Percentiles rank a stretch among this genome's conserved stretches.
phyloP scores from a whole-genome alignment of 2,329 filamentous ascomycete species.

The Venturia effusa region DNA sequence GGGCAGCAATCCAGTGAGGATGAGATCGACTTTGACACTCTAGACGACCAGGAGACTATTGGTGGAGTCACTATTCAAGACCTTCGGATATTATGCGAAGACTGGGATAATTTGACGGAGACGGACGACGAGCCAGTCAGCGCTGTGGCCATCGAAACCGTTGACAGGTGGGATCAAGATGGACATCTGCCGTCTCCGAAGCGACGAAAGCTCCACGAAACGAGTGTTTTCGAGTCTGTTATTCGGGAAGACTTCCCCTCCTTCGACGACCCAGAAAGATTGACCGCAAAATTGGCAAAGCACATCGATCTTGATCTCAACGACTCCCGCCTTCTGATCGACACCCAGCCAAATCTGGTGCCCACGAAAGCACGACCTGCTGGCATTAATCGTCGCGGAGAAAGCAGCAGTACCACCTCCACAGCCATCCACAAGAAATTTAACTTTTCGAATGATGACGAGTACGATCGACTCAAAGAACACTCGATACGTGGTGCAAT shows the following conservation, averaged over 20 bases:
- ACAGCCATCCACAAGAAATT: conserved; percentile 72
- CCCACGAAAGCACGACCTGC: neutral
- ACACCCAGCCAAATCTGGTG: conserved; percentile 28
- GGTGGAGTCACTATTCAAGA: conserved; percentile 70
- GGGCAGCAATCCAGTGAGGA: conserved; percentile 40
- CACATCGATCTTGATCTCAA: conserved; percentile 76
- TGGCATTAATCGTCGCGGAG: conserved; percentile 39
- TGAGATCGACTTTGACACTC: conserved; percentile 38
- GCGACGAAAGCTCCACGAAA: conserved; percentile 48
- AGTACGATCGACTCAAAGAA: conserved; percentile 84
- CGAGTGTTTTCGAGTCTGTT: conserved; percentile 18
- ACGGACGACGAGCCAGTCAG: conserved; percentile 26
- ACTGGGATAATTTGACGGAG: conserved; percentile 57
- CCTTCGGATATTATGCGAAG: conserved; percentile 72
- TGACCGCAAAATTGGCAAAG: conserved; percentile 63
- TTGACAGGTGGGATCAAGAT: conserved; percentile 20
- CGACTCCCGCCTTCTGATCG: conserved; percentile 76
- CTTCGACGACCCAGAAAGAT: conserved; percentile 70
- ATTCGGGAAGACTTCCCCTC: conserved; percentile 45
- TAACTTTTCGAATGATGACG: conserved; percentile 93
- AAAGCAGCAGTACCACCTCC: conserved; percentile 57
- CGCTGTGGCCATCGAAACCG: conserved; percentile 18
- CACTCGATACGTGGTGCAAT: conserved; percentile 93
- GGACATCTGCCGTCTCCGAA: conserved; percentile 40
- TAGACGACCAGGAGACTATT: conserved; percentile 52